phyloP scores from a whole-genome alignment of 2,329 filamentous ascomycete genomes.

The Sporothrix protearum region DNA sequence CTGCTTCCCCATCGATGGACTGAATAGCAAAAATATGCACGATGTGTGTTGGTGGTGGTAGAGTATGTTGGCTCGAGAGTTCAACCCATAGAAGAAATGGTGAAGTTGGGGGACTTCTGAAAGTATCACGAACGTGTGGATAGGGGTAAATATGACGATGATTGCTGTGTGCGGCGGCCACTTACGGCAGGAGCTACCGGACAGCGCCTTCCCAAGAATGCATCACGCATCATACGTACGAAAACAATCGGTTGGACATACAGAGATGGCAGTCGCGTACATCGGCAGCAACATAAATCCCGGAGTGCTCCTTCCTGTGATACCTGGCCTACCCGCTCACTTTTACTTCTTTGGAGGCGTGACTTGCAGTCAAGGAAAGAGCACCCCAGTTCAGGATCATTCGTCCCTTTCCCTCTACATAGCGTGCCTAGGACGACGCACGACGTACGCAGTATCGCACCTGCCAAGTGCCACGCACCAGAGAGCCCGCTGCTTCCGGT shows the following conservation, averaged over 20 bases:
- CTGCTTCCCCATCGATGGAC: neutral
- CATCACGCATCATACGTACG: neutral
- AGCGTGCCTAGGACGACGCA: neutral
- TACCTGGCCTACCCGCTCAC: neutral
- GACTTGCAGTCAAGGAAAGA: neutral
- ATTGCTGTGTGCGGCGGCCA: neutral
- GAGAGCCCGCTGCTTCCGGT: constrained; percentile 9
- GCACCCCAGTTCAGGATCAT: neutral
- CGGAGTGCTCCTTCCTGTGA: neutral
- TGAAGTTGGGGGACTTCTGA: neutral
- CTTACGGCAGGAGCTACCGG: too few species aligned
- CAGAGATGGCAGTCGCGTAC: neutral
- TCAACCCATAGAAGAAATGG: neutral
- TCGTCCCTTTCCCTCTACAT: neutral
- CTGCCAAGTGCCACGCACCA: neutral
- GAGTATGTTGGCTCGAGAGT: neutral
- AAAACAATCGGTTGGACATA: neutral
- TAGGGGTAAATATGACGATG: neutral
- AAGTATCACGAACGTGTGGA: neutral
- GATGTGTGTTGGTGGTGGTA: neutral
- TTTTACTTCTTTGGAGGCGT: neutral
- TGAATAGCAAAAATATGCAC: too few species aligned
- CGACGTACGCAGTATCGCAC: neutral
- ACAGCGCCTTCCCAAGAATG: neutral
- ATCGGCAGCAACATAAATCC: neutral